Evolutionary conservation across 2,329 filamentous ascomycete genomes (phyloP).

Genomic region (Bertia moriformis): DNA sequence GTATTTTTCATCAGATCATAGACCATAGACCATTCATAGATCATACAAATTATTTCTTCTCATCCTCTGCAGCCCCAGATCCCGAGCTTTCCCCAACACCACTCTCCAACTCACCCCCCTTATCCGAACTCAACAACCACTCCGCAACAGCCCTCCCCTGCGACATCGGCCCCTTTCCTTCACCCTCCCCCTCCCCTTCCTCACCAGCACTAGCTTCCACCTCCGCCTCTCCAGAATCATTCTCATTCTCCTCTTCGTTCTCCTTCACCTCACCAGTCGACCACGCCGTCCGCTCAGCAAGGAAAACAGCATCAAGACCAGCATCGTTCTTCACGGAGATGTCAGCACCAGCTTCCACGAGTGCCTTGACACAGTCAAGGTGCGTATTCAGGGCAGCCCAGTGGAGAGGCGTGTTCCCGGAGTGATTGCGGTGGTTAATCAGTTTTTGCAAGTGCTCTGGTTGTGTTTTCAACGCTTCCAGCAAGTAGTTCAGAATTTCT

Average conservation of each 20-base stretch:
- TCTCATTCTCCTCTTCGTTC: not conserved
- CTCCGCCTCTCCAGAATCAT: not conserved
- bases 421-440: constrained; percentile 1
- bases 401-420: not conserved
- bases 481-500: not conserved
- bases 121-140: constrained; percentile 1
- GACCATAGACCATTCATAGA: too few species aligned
- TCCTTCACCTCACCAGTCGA: not conserved
- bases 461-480: not conserved
- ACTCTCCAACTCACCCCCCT: not conserved
- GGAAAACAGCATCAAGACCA: not conserved
- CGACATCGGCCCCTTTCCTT: not conserved
- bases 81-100: not conserved
- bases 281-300: not conserved
- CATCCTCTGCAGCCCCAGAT: not conserved
- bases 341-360: not conserved
- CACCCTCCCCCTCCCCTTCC: not conserved
- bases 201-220: not conserved
- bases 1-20: too few species aligned
- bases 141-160: not conserved
- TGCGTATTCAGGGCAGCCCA: constrained; percentile 1
- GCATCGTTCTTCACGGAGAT: constrained; percentile 1
- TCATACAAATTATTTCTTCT: constrained; percentile 1
- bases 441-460: not conserved
- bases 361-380: constrained; percentile 1